Base-by-base conservation (phyloP, 73 alveolate genomes). In the Symbiodinium pilosum region DNA sequence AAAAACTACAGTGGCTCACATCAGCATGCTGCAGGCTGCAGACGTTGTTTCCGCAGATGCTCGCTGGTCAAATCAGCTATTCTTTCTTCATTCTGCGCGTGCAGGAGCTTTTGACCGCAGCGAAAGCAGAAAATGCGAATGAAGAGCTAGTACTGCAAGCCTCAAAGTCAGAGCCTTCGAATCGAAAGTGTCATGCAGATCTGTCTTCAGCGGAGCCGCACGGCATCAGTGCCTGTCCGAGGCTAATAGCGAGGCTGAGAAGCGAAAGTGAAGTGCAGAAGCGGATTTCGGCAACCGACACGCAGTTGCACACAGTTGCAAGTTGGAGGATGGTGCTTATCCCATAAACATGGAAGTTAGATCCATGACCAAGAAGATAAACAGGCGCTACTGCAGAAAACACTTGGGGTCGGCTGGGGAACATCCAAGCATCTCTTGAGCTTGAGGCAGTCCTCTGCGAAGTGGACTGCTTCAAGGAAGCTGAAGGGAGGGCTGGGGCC, bases 221-320 rank as follows among this genome's bases (percentile, higher is more conserved):
- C n/a, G n/a, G n/a, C n/a, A n/a, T n/a, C n/a, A n/a, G 59, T 9
- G 59, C 59, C 14, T 47, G 21, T 47, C 21, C 59, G 21, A 89
- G 96, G 96, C 52, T 89, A 75, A 89, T 89, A 32, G 96, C 96
- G n/a, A 69, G 87, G 47, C 96, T 89, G 24, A 89, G 96, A 84
- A 89, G 96, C 30, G 96, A 89, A 83, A 89, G 96, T 56, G 96
- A 89, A 83, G 96, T 89, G 87, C 96, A 89, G 52, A 42, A 89
- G 83, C 96, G 96, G 41, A 89, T 89, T 39, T 28, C 96, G 28
- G 96, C 96, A 38, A 89, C 96, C 4, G 96, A 20, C 39, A 30
- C 96, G 3, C 38, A 85, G 87, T 87, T 41, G 95, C 86, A 88
- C 36, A n/a, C n/a, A n/a, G n/a, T n/a, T n/a, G n/a, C n/a, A n/a